phyloP scores from a whole-genome alignment of 2,329 filamentous ascomycete species.

The Bimuria novae-zelandiae region DNA sequence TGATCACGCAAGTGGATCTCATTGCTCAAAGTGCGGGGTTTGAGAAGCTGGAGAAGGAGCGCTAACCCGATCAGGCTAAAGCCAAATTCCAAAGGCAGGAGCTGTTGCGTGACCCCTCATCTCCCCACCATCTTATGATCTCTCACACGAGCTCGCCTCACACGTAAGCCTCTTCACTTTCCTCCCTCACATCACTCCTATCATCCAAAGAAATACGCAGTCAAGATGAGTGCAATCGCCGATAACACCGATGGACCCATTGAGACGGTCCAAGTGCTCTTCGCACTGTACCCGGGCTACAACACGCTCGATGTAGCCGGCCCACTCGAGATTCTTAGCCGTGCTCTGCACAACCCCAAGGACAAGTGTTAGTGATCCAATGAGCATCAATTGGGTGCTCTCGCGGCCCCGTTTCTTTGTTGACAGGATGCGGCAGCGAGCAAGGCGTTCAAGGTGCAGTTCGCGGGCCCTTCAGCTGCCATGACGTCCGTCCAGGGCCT shows the following conservation, averaged over 20 bases:
- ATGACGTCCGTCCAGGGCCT: constrained; percentile 66
- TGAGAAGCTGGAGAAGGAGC: background rate
- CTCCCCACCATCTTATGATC: constrained; percentile 10
- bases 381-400: constrained; percentile 2
- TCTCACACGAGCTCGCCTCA: constrained; percentile 5
- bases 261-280: constrained; percentile 67
- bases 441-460: constrained; percentile 60
- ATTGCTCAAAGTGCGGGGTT: background rate
- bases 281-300: constrained; percentile 61
- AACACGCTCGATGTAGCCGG: constrained; percentile 63
- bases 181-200: constrained; percentile 20
- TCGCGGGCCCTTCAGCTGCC: constrained; percentile 52
- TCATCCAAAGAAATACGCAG: constrained; percentile 24
- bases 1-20: constrained; percentile 5
- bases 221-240: constrained; percentile 48
- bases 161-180: constrained; percentile 4
- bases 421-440: constrained; percentile 46
- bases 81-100: background rate
- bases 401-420: constrained; percentile 13
- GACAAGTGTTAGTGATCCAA: constrained; percentile 51
- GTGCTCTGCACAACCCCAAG: constrained; percentile 59
- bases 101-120: constrained; percentile 3
- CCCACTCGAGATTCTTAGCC: constrained; percentile 61
- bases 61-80: background rate
- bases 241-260: constrained; percentile 49